Percentiles rank a stretch among this genome's conserved stretches.
Evolutionary conservation across 2,329 filamentous ascomycete species (phyloP).

Genomic region (Alternaria sp.): DNA sequence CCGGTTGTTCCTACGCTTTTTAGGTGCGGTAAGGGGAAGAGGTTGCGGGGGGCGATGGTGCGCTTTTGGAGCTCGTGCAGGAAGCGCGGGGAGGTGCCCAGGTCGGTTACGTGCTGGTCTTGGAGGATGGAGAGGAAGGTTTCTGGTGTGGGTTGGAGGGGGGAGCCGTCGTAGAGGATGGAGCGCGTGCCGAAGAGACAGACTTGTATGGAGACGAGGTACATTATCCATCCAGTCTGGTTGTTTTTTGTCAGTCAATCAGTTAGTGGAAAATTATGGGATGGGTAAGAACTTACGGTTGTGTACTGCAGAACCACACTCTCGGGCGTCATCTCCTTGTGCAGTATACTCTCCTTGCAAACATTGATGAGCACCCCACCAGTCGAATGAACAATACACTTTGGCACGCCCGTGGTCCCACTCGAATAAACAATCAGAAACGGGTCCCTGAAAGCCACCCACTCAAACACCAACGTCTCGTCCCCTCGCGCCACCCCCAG

Average conservation of each 20-base stretch:
- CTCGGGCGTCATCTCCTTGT: slow-evolving; percentile 57
- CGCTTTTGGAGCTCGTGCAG: slow-evolving; percentile 75
- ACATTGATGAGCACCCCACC: slow-evolving; percentile 69
- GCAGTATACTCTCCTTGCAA: slow-evolving; percentile 68
- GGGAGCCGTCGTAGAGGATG: slow-evolving; percentile 84
- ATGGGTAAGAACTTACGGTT: slow-evolving; percentile 48
- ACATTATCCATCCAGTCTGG: slow-evolving; percentile 81
- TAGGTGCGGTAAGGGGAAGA: slow-evolving; percentile 70
- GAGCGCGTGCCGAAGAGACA: slow-evolving; percentile 68
- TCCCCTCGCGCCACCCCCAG: slow-evolving; percentile 51
- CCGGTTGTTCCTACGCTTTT: slow-evolving; percentile 74
- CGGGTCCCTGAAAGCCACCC: slow-evolving; percentile 75
- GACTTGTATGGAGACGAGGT: slow-evolving; percentile 67
- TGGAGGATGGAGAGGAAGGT: slow-evolving; percentile 70
- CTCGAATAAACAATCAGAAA: slow-evolving; percentile 80
- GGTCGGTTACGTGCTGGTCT: slow-evolving; percentile 71
- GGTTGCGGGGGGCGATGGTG: slow-evolving; percentile 67
- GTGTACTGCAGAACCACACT: slow-evolving; percentile 66
- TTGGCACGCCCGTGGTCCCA: slow-evolving; percentile 83
- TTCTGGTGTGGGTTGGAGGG: slow-evolving; percentile 73
- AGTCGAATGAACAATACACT: slow-evolving; percentile 82
- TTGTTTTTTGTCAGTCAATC: not conserved
- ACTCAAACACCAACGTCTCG: slow-evolving; percentile 62
- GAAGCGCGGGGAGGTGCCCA: slow-evolving; percentile 80
- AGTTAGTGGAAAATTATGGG: not conserved